phyloP scores from a whole-genome alignment of 768 basidiomycete species.

The Boletus rex-veris region DNA sequence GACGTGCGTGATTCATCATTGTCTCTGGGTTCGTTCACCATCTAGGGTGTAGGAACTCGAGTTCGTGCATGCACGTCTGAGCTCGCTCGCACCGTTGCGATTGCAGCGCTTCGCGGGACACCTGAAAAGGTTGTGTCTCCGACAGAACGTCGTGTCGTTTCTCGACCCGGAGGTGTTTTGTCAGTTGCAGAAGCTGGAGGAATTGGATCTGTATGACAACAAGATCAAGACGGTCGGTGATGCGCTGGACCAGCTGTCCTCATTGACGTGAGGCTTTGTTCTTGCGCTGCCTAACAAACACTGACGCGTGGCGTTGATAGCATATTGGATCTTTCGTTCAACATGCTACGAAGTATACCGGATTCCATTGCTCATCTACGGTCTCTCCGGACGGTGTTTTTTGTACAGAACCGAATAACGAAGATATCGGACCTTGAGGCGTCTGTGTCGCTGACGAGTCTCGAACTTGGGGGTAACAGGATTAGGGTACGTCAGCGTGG shows the following conservation, averaged over 20 bases:
- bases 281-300: not conserved
- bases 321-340: slow-evolving; percentile 91
- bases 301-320: slow-evolving; percentile 37
- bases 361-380: slow-evolving; percentile 55
- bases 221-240: slow-evolving; percentile 72
- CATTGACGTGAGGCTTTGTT: slow-evolving; percentile 48
- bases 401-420: slow-evolving; percentile 94
- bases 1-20: slow-evolving; percentile 48
- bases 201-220: slow-evolving; percentile 96
- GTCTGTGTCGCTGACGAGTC: slow-evolving; percentile 60
- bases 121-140: slow-evolving; percentile 73
- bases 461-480: slow-evolving; percentile 93
- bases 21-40: not conserved
- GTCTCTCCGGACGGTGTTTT: slow-evolving; percentile 76
- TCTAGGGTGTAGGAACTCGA: slow-evolving; percentile 67
- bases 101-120: slow-evolving; percentile 68
- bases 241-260: slow-evolving; percentile 55
- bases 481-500: slow-evolving; percentile 60
- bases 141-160: slow-evolving; percentile 77
- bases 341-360: slow-evolving; percentile 73
- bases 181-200: slow-evolving; percentile 67
- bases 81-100: slow-evolving; percentile 61
- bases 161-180: slow-evolving; percentile 73
- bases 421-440: slow-evolving; percentile 66
- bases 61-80: slow-evolving; percentile 75